Percentiles rank a stretch among this genome's conserved stretches.
Evolutionary conservation across 78 protist species (phyloP).

Genomic region (Bigelowiella natans): DNA sequence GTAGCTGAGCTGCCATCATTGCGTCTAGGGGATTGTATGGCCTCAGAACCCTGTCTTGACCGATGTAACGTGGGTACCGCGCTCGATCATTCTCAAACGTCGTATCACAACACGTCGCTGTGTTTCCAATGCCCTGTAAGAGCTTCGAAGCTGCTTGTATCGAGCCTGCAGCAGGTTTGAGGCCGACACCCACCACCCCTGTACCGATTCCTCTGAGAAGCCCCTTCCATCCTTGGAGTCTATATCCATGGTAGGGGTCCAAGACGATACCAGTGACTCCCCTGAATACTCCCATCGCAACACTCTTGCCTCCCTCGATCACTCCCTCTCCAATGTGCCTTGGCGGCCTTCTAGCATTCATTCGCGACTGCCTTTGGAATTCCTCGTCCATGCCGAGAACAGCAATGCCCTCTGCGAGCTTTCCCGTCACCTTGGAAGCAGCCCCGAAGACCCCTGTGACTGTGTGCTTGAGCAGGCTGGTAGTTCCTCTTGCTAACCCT

Average conservation of each 20-base stretch:
- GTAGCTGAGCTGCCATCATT: background rate
- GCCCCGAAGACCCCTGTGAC: constrained; percentile 6
- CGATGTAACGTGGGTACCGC: background rate
- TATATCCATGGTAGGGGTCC: background rate
- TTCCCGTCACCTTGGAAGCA: constrained; percentile 4
- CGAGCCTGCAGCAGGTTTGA: background rate
- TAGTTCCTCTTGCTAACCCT: background rate
- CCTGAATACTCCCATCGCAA: background rate
- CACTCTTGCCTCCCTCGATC: background rate
- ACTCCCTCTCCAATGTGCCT: background rate
- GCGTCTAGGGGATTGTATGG: background rate
- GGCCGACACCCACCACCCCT: background rate
- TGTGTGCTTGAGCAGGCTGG: background rate
- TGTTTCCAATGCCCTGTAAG: background rate
- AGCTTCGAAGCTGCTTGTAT: background rate
- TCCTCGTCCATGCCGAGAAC: background rate
- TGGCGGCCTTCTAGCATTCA: background rate
- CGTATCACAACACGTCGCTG: background rate
- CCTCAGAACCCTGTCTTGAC: background rate
- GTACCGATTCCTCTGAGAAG: background rate
- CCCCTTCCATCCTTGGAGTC: background rate
- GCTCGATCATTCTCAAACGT: background rate
- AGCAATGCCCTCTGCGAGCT: background rate
- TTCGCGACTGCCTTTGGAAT: background rate
- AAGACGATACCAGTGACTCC: background rate